Conservation (phyloP, 164 flowering plant genomes). For the Hamamelis virginiana region DNA sequence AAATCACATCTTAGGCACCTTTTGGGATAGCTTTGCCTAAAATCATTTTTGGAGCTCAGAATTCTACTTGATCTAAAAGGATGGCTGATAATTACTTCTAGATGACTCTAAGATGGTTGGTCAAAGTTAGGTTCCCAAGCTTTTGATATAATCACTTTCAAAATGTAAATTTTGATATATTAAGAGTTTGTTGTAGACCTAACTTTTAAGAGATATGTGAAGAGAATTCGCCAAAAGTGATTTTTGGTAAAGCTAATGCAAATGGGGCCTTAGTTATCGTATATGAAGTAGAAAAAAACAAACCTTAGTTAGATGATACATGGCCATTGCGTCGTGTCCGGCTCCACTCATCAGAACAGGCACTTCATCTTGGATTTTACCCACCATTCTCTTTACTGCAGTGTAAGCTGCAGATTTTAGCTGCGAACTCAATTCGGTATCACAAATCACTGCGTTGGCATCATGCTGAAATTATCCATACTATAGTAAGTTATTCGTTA, state of each 20-base stretch:
- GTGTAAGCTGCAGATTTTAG: constrained; percentile 63
- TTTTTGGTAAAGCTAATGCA: too few relatives aligned
- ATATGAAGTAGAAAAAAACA: constrained; percentile 8
- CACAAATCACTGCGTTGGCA: constrained; percentile 82
- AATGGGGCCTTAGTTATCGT: background rate
- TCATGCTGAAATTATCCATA: constrained; percentile 62
- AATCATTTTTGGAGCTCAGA: too few relatives aligned
- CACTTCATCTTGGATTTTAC: constrained; percentile 59
- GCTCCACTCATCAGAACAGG: constrained; percentile 99
- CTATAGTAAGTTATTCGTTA: background rate
- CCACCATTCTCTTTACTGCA: constrained; percentile 60
- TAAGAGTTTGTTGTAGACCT: too few relatives aligned
- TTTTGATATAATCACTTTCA: too few relatives aligned
- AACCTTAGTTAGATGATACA: constrained; percentile 91
- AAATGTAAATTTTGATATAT: too few relatives aligned
- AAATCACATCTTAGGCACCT: background rate
- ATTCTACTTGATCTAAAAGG: too few relatives aligned
- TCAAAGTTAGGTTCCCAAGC: too few relatives aligned
- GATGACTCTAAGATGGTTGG: too few relatives aligned
- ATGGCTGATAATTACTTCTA: too few relatives aligned
- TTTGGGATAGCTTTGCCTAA: too few relatives aligned
- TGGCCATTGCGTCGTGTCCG: constrained; percentile 99
- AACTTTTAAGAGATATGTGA: too few relatives aligned
- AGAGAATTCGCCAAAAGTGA: too few relatives aligned
- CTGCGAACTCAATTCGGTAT: constrained; percentile 57